These are phyloP conservation scores for Rickenella mellea DNA, from an alignment of 768 basidiomycete species.

Conservation along the genomic window DNA sequence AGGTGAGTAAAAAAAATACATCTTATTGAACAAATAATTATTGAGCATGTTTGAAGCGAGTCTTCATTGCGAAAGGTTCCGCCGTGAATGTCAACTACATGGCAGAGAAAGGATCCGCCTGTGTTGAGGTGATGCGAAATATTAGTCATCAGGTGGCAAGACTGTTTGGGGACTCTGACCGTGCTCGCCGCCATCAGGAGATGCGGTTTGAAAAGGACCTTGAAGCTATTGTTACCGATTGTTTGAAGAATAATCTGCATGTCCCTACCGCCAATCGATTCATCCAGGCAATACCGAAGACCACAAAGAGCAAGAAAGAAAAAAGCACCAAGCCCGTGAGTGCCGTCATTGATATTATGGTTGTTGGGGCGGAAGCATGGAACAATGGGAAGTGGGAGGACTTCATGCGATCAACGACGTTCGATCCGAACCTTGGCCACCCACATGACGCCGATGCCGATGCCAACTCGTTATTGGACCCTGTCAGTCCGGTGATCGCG, in stretches of 20 bases:
- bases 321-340: constrained; percentile 2
- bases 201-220: constrained; percentile 14
- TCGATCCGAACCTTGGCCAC: constrained; percentile 15
- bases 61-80: constrained; percentile 17
- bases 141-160: constrained; percentile 12
- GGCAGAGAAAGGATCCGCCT: constrained; percentile 19
- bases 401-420: constrained; percentile 14
- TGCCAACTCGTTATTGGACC: background rate
- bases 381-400: constrained; percentile 13
- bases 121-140: constrained; percentile 20
- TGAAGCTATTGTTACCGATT: constrained; percentile 12
- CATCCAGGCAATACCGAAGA: constrained; percentile 7
- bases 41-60: constrained; percentile 8
- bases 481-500: constrained; percentile 6
- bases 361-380: constrained; percentile 11
- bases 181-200: constrained; percentile 14
- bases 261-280: constrained; percentile 2
- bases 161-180: constrained; percentile 15
- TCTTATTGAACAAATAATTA: background rate
- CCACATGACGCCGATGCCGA: constrained; percentile 6
- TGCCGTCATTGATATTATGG: constrained; percentile 11
- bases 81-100: constrained; percentile 18
- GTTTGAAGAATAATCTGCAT: constrained; percentile 10
- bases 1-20: constrained; percentile 9
- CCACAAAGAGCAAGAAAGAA: constrained; percentile 2